phyloP scores from a whole-genome alignment of 2,329 filamentous ascomycete species.

The Xylaria sp. region DNA sequence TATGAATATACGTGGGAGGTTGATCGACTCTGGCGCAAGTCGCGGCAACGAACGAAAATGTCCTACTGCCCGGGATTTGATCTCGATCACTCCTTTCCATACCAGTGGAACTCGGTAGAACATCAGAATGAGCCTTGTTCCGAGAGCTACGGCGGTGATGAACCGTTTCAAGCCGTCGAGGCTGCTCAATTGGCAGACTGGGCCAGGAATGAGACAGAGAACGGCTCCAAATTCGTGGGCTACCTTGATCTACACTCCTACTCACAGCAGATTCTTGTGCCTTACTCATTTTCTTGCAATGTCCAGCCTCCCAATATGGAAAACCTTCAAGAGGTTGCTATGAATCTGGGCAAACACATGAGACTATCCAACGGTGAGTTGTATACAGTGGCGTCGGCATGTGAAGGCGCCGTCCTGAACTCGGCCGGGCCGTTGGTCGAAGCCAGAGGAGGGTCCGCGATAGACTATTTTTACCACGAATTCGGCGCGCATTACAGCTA shows the following conservation, averaged over 20 bases:
- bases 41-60: slow-evolving; percentile 82
- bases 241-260: slow-evolving; percentile 94
- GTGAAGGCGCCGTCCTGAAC: slow-evolving; percentile 75
- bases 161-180: slow-evolving; percentile 86
- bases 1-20: slow-evolving; percentile 93
- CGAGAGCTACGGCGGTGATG: slow-evolving; percentile 85
- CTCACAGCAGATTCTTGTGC: slow-evolving; percentile 93
- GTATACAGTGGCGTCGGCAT: slow-evolving; percentile 84
- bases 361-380: slow-evolving; percentile 79
- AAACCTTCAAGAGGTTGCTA: slow-evolving; percentile 88
- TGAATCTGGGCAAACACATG: slow-evolving; percentile 90
- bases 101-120: slow-evolving; percentile 78
- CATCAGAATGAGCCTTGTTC: slow-evolving; percentile 84
- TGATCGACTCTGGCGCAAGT: slow-evolving; percentile 95
- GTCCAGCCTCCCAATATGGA: slow-evolving; percentile 84
- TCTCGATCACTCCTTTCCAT: slow-evolving; percentile 86
- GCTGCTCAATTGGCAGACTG: slow-evolving; percentile 79
- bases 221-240: slow-evolving; percentile 80
- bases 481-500: slow-evolving; percentile 85
- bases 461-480: slow-evolving; percentile 97
- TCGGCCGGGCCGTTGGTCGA: slow-evolving; percentile 65
- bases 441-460: slow-evolving; percentile 81
- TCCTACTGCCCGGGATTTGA: slow-evolving; percentile 89
- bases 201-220: slow-evolving; percentile 80
- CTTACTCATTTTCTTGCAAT: slow-evolving; percentile 86